These are phyloP conservation scores for Cryphonectria japonica DNA, from an alignment of 2,329 filamentous ascomycete species.

Conservation along the genomic window DNA sequence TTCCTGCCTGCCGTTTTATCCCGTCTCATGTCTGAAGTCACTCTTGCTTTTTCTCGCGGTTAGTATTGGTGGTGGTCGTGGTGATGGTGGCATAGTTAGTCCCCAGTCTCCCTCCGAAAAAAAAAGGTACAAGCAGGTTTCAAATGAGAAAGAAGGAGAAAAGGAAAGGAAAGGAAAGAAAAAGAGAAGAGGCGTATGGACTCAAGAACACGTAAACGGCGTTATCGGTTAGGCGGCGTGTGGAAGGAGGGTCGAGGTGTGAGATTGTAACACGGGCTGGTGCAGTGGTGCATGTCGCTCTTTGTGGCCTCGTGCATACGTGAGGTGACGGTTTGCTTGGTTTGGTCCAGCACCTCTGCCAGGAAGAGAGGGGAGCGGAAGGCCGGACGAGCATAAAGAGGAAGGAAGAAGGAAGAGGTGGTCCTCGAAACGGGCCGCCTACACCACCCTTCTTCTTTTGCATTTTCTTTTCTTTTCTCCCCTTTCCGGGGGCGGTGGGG, in stretches of 20 bases:
- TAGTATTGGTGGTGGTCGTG: neutral
- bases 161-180: too few relatives aligned
- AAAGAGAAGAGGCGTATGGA: neutral
- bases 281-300: neutral
- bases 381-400: neutral
- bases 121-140: neutral
- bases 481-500: neutral
- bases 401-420: neutral
- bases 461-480: neutral
- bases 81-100: too few relatives aligned
- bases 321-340: neutral
- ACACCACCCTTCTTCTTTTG: neutral
- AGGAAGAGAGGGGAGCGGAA: neutral
- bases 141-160: too few relatives aligned
- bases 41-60: too few relatives aligned
- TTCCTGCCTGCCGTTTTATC: neutral
- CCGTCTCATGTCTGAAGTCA: neutral
- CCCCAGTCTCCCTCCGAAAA: too few relatives aligned
- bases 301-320: neutral
- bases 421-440: constrained; percentile 3
- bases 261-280: neutral
- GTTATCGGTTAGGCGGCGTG: neutral
- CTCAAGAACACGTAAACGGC: neutral
- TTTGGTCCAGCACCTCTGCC: neutral
- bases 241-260: neutral